Conservation (phyloP, 768 basidiomycete genomes). For the Amyloporia xantha region DNA sequence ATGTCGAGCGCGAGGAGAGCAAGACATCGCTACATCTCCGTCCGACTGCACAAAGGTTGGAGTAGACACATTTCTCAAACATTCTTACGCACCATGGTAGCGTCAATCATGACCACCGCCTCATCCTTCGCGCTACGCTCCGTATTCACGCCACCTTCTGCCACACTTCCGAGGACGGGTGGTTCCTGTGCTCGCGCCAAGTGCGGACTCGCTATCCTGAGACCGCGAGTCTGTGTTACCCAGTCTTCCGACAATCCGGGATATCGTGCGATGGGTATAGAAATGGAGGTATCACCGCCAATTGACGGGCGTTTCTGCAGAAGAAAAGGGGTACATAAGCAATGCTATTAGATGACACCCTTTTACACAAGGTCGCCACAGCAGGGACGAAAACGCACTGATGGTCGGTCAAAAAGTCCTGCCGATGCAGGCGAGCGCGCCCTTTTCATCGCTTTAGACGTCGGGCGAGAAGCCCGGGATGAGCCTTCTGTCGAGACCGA, state of each 20-base stretch:
- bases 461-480: background rate
- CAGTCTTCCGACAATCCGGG: slow-evolving; percentile 48
- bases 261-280: slow-evolving; percentile 9
- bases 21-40: slow-evolving; percentile 19
- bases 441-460: slow-evolving; percentile 38
- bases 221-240: slow-evolving; percentile 63
- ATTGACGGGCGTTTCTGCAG: slow-evolving; percentile 55
- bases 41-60: background rate
- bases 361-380: slow-evolving; percentile 1
- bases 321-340: background rate
- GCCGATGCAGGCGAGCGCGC: slow-evolving; percentile 55
- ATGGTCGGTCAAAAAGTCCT: slow-evolving; percentile 43
- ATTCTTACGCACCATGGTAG: slow-evolving; percentile 37
- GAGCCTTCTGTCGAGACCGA: background rate
- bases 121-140: slow-evolving; percentile 1
- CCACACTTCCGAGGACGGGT: slow-evolving; percentile 1
- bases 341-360: no score
- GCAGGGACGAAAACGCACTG: slow-evolving; percentile 32
- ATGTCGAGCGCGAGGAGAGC: slow-evolving; percentile 2
- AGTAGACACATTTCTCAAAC: no score
- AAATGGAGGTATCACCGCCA: slow-evolving; percentile 24
- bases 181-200: background rate
- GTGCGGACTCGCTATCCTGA: slow-evolving; percentile 55
- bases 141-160: slow-evolving; percentile 9
- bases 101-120: slow-evolving; percentile 26